Conservation (phyloP, 805 yeast species). For the Wickerhamiella parazyma region DNA sequence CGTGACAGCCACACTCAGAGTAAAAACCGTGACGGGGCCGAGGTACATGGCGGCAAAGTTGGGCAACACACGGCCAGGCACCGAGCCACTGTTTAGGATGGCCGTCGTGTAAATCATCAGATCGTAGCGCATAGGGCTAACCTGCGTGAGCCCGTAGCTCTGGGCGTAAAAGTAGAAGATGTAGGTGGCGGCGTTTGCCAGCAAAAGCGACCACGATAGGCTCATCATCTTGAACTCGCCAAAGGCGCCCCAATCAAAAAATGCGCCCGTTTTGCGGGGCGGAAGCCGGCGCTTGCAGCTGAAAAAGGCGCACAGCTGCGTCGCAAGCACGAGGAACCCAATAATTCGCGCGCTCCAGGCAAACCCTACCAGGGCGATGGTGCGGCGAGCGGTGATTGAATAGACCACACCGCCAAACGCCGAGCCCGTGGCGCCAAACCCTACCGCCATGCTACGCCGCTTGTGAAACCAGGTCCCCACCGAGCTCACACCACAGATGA, state of each 20-base stretch:
- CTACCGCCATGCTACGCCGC: slow-evolving; percentile 34
- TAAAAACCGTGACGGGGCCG: slow-evolving; percentile 34
- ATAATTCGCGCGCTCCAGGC: slow-evolving; percentile 40
- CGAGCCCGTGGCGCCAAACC: slow-evolving; percentile 38
- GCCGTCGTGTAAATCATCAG: slow-evolving; percentile 23
- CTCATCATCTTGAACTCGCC: slow-evolving; percentile 19
- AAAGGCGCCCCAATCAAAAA: slow-evolving; percentile 21
- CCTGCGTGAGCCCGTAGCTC: slow-evolving; percentile 20
- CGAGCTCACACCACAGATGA: slow-evolving; percentile 33
- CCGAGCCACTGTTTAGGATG: slow-evolving; percentile 28
- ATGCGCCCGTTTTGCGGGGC: slow-evolving; percentile 20
- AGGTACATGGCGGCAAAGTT: slow-evolving; percentile 34
- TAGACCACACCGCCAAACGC: slow-evolving; percentile 39
- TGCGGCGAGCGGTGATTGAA: slow-evolving; percentile 33
- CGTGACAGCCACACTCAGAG: slow-evolving; percentile 21
- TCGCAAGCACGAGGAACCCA: slow-evolving; percentile 31
- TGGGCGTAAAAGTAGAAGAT: slow-evolving; percentile 26
- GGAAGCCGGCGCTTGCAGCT: slow-evolving; percentile 22
- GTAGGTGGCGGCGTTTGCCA: slow-evolving; percentile 24
- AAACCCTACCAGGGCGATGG: slow-evolving; percentile 35
- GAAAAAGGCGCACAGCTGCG: slow-evolving; percentile 18
- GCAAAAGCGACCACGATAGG: slow-evolving; percentile 18
- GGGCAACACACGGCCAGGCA: slow-evolving; percentile 38
- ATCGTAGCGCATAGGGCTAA: neutral
- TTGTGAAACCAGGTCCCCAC: slow-evolving; percentile 34